These are phyloP conservation scores for Albugo candida DNA, from an alignment of 352 stramenopile genomes.

Conservation along the genomic window DNA sequence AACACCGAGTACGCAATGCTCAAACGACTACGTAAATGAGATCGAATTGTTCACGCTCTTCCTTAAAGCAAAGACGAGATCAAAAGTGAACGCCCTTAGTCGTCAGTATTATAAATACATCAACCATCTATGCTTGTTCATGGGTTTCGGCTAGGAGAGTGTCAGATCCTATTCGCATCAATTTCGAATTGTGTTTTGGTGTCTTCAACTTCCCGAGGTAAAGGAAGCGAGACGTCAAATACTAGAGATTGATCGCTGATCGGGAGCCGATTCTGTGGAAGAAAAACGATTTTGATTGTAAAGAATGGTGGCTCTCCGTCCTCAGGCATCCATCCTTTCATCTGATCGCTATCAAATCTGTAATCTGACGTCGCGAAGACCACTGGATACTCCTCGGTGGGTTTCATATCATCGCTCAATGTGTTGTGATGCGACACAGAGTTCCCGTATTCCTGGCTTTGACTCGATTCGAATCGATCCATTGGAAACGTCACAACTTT, in stretches of 20 bases:
- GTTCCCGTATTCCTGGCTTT: conserved; percentile 18
- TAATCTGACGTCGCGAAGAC: conserved; percentile 59
- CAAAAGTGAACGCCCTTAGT: conserved; percentile 45
- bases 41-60: conserved; percentile 64
- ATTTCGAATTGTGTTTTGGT: conserved; percentile 33
- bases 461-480: conserved; percentile 54
- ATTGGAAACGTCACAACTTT: conserved; percentile 77
- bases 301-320: conserved; percentile 61
- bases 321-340: conserved; percentile 55
- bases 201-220: conserved; percentile 43
- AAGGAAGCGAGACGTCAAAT: conserved; percentile 57
- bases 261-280: conserved; percentile 43
- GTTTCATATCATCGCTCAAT: conserved; percentile 73
- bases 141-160: conserved; percentile 26
- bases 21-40: conserved; percentile 51
- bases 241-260: conserved; percentile 67
- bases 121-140: conserved; percentile 25
- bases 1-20: conserved; percentile 50
- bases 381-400: conserved; percentile 44
- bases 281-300: conserved; percentile 34
- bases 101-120: conserved; percentile 71
- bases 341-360: conserved; percentile 74
- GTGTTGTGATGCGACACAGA: conserved; percentile 53
- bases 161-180: conserved; percentile 37
- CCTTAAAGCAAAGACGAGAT: conserved; percentile 74